phyloP scores from a whole-genome alignment of 805 yeast species.

The Metschnikowia matae region DNA sequence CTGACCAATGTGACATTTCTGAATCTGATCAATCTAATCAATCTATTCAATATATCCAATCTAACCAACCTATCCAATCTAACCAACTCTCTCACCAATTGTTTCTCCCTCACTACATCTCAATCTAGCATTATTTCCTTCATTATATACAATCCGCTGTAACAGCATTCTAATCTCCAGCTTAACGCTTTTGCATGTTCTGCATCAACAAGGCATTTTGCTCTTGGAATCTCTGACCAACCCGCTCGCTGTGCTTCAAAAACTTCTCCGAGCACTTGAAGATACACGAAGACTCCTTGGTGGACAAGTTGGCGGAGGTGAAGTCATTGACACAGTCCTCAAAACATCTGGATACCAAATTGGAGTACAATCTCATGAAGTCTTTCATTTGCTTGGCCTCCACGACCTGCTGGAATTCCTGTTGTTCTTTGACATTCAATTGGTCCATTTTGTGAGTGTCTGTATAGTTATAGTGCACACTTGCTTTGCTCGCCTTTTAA shows the following conservation, averaged over 20 bases:
- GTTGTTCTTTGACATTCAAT: conserved; percentile 92
- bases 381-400: conserved; percentile 98
- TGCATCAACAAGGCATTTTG: conserved; percentile 83
- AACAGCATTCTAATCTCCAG: not conserved
- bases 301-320: conserved; percentile 83
- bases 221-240: conserved; percentile 98
- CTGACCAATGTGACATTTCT: too few relatives aligned
- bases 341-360: conserved; percentile 94
- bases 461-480: not conserved
- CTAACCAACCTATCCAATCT: too few relatives aligned
- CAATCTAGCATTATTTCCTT: not conserved
- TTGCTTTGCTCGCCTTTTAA: conserved; percentile 10
- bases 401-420: conserved; percentile 89
- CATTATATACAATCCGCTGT: conserved; percentile 1
- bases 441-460: conserved; percentile 66
- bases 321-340: conserved; percentile 97
- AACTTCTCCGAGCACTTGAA: conserved; percentile 94
- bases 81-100: too few relatives aligned
- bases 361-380: conserved; percentile 95
- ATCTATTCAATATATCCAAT: too few relatives aligned
- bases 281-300: conserved; percentile 82
- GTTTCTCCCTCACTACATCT: not conserved
- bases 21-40: too few relatives aligned
- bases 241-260: conserved; percentile 96
- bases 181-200: conserved; percentile 40